These are phyloP conservation scores for Talaromyces amestolkiae DNA, from an alignment of 2,329 filamentous ascomycete genomes.

Conservation along the genomic window DNA sequence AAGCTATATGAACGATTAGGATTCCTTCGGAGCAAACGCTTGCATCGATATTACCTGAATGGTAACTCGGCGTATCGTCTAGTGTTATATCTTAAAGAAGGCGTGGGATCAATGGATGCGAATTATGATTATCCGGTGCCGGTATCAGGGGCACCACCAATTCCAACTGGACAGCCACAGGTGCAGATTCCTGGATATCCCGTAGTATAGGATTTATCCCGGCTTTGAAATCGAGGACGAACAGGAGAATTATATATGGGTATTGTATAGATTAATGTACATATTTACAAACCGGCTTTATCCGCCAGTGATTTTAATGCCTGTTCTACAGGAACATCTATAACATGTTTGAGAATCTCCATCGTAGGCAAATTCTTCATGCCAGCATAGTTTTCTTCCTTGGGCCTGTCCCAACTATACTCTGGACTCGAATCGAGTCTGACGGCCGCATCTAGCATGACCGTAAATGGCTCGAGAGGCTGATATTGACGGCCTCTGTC, in stretches of 20 bases:
- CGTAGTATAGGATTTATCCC: background rate
- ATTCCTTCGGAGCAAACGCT: constrained; percentile 84
- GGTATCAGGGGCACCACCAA: background rate
- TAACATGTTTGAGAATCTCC: constrained; percentile 35
- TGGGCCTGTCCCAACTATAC: background rate
- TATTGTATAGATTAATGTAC: constrained; percentile 11
- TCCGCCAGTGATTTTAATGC: background rate
- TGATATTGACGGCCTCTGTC: constrained; percentile 24
- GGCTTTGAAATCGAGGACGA: background rate
- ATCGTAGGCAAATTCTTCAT: constrained; percentile 23
- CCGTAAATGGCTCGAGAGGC: constrained; percentile 26
- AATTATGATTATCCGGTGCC: constrained; percentile 31
- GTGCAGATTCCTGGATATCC: background rate
- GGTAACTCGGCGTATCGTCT: constrained; percentile 91
- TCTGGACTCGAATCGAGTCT: constrained; percentile 27
- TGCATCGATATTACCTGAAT: constrained; percentile 95
- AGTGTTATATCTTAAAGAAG: constrained; percentile 72
- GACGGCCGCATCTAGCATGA: constrained; percentile 38
- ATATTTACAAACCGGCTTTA: constrained; percentile 8
- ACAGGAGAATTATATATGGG: background rate
- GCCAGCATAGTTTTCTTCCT: background rate
- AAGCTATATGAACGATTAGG: constrained; percentile 89
- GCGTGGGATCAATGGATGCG: constrained; percentile 47
- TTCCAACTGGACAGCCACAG: background rate
- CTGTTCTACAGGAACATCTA: constrained; percentile 30